Evolutionary conservation across 148 eudicot genomes (phyloP).

Genomic region (Chenopodium suecicum): DNA sequence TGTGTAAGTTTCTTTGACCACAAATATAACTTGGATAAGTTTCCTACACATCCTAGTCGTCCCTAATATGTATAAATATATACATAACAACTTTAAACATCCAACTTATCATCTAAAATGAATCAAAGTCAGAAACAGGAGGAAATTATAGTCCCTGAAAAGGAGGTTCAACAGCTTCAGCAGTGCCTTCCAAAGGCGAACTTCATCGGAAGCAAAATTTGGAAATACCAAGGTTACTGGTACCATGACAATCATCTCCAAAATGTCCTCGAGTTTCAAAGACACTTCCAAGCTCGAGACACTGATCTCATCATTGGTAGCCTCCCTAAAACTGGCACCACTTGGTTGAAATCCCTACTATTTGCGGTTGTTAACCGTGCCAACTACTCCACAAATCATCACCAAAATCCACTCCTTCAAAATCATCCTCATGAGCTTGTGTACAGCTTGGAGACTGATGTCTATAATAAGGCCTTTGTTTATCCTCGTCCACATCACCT

Average conservation of each 20-base stretch:
- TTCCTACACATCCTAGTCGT: neutral
- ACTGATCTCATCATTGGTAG: conserved; percentile 9
- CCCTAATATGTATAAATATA: neutral
- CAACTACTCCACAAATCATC: neutral
- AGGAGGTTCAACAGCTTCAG: conserved; percentile 1
- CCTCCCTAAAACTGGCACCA: conserved; percentile 13
- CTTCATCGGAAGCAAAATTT: conserved; percentile 11
- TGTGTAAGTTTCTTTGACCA: neutral
- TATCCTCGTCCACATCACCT: conserved; percentile 20
- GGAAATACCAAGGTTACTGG: conserved; percentile 10
- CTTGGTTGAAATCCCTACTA: conserved; percentile 21
- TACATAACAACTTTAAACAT: neutral
- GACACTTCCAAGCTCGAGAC: conserved; percentile 11
- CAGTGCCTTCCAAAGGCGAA: conserved; percentile 6
- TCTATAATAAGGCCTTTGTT: conserved; percentile 16
- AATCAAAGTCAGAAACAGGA: conserved; percentile 15
- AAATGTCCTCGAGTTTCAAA: conserved; percentile 2
- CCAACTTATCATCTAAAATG: neutral
- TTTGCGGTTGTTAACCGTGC: neutral
- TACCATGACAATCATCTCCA: conserved; percentile 12
- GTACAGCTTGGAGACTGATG: conserved; percentile 16
- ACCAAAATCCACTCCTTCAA: neutral
- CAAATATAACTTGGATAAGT: neutral
- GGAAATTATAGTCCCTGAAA: neutral
- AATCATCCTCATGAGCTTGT: conserved; percentile 23